phyloP scores from a whole-genome alignment of 2,329 filamentous ascomycete genomes.

The Taxawa tesnikishii region DNA sequence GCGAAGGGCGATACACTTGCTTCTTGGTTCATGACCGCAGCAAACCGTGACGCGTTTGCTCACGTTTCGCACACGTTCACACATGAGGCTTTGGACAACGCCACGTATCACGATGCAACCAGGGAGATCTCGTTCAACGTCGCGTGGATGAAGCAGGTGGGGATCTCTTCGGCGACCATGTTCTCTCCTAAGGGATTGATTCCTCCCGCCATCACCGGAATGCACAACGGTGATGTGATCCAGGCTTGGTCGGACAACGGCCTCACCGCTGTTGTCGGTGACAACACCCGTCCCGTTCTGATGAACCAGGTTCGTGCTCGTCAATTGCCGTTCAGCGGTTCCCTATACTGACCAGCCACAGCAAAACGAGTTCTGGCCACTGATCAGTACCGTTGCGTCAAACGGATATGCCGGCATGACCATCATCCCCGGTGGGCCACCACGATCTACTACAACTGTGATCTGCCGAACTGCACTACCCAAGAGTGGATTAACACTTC shows the following conservation, averaged over 20 bases:
- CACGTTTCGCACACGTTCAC: conserved; percentile 53
- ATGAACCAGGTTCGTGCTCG: no score
- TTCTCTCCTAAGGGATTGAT: conserved; percentile 46
- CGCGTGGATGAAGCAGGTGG: conserved; percentile 44
- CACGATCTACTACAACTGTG: conserved; percentile 54
- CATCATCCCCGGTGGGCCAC: conserved; percentile 48
- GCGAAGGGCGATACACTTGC: conserved; percentile 37
- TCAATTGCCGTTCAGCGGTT: no score
- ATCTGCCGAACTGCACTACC: conserved; percentile 42
- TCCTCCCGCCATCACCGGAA: conserved; percentile 48
- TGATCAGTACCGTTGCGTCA: conserved; percentile 35
- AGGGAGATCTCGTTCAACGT: conserved; percentile 50
- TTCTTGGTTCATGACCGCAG: conserved; percentile 39
- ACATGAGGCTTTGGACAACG: conserved; percentile 46
- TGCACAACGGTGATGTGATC: conserved; percentile 51
- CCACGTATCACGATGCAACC: conserved; percentile 43
- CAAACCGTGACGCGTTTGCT: conserved; percentile 41
- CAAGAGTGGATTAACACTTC: conserved; percentile 51
- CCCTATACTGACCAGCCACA: neutral
- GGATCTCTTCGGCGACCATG: conserved; percentile 31
- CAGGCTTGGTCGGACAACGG: conserved; percentile 47
- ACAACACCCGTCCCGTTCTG: conserved; percentile 47
- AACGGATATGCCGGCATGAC: conserved; percentile 46
- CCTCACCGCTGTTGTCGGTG: conserved; percentile 49
- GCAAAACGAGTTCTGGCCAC: conserved; percentile 42